These are phyloP conservation scores for Leccinum ponderosum DNA, from an alignment of 1,284 basidiomycete genomes.

Conservation along the genomic window DNA sequence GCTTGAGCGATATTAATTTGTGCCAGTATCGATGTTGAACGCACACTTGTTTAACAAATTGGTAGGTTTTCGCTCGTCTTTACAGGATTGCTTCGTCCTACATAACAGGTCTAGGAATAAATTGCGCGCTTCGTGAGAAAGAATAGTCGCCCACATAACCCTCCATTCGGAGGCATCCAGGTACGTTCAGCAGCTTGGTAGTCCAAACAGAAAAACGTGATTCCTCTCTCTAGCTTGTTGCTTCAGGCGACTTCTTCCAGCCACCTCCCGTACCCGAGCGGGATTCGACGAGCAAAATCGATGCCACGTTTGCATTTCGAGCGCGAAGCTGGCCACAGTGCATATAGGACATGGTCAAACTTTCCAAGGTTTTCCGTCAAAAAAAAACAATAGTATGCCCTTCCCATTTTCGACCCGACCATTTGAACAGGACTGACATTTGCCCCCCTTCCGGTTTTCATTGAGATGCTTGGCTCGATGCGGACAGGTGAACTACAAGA, in stretches of 20 bases:
- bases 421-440: not conserved
- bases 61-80: conserved; percentile 31
- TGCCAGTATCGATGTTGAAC: conserved; percentile 59
- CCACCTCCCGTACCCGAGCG: conserved; percentile 69
- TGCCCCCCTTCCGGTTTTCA: conserved; percentile 44
- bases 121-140: conserved; percentile 54
- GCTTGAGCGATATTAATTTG: not conserved
- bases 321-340: conserved; percentile 59
- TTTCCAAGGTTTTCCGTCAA: conserved; percentile 47
- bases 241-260: conserved; percentile 83
- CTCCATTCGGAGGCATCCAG: conserved; percentile 75
- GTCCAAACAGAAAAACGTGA: conserved; percentile 1
- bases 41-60: conserved; percentile 68
- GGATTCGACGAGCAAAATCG: conserved; percentile 32
- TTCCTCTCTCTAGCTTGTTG: conserved; percentile 50
- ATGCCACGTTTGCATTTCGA: conserved; percentile 63
- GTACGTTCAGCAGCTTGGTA: conserved; percentile 29
- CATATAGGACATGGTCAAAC: conserved; percentile 37
- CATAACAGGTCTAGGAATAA: conserved; percentile 24
- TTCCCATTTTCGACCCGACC: not conserved
- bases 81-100: not conserved
- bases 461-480: conserved; percentile 76
- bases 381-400: conserved; percentile 43
- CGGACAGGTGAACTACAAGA: conserved; percentile 52
- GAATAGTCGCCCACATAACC: conserved; percentile 53